A percentile compares a stretch with the other conserved stretches of the same genome.
These are phyloP conservation scores for Phyllosticta citribraziliensis DNA, from an alignment of 2,329 filamentous ascomycete species.

Conservation along the genomic window DNA sequence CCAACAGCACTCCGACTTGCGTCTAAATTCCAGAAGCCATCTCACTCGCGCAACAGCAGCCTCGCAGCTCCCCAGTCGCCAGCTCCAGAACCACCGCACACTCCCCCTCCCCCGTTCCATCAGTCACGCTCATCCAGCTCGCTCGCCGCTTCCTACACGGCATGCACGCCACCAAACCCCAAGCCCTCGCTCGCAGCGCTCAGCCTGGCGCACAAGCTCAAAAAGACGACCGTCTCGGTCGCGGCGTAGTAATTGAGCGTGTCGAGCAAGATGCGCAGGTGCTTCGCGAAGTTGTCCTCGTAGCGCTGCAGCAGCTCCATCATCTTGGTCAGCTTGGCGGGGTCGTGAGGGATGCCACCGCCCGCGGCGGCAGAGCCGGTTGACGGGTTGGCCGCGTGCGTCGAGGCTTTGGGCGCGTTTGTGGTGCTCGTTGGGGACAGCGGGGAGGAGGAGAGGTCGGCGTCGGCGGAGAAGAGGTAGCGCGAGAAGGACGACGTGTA, in stretches of 20 bases:
- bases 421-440: slow-evolving; percentile 12
- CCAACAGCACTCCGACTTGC: too few relatives aligned
- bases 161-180: background rate
- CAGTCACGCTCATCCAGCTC: too few relatives aligned
- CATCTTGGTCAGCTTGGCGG: slow-evolving; percentile 59
- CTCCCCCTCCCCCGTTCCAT: too few relatives aligned
- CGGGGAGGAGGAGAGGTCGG: slow-evolving; percentile 12
- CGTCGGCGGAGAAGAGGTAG: slow-evolving; percentile 74
- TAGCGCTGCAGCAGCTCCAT: slow-evolving; percentile 84
- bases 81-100: too few relatives aligned
- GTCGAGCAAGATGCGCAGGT: slow-evolving; percentile 88
- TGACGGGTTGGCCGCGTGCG: slow-evolving; percentile 13
- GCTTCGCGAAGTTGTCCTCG: slow-evolving; percentile 84
- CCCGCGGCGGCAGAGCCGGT: background rate
- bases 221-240: slow-evolving; percentile 87
- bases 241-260: slow-evolving; percentile 95
- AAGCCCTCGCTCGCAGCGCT: slow-evolving; percentile 50
- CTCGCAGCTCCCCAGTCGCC: too few relatives aligned
- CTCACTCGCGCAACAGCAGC: too few relatives aligned
- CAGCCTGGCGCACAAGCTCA: slow-evolving; percentile 75
- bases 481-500: slow-evolving; percentile 82
- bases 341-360: slow-evolving; percentile 41
- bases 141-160: background rate
- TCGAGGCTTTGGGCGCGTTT: slow-evolving; percentile 15
- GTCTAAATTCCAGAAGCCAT: too few relatives aligned